Percentiles rank a stretch among this genome's conserved stretches.
These are phyloP conservation scores for Aureobasidium zeae DNA, from an alignment of 2,329 filamentous ascomycete genomes.

Conservation along the genomic window DNA sequence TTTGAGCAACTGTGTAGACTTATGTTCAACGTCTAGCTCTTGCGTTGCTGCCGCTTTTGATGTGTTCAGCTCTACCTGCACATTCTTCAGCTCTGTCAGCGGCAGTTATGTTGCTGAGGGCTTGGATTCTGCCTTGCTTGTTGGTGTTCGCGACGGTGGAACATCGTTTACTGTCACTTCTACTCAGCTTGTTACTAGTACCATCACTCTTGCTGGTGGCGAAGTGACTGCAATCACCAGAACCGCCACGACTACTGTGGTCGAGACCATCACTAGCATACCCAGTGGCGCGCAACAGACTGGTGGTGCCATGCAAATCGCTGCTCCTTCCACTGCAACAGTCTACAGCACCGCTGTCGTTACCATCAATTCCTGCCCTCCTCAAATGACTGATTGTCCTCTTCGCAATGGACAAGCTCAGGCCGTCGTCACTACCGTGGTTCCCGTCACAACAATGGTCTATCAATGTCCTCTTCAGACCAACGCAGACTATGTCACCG, in stretches of 20 bases:
- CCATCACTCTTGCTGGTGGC: conserved; percentile 22
- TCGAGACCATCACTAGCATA: neutral
- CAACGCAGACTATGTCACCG: conserved; percentile 19
- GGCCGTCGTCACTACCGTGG: conserved; percentile 18
- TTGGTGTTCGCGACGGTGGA: neutral
- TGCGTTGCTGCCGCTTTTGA: conserved; percentile 6
- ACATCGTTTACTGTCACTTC: neutral
- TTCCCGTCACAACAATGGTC: conserved; percentile 16
- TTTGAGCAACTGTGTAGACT: neutral
- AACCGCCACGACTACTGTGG: neutral
- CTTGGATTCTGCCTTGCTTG: neutral
- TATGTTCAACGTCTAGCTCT: neutral
- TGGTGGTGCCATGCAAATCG: neutral
- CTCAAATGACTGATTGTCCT: conserved; percentile 1
- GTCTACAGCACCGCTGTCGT: conserved; percentile 15
- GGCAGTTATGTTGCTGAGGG: neutral
- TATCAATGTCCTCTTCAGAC: neutral
- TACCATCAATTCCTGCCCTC: conserved; percentile 9
- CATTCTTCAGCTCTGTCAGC: neutral
- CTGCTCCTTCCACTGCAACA: neutral
- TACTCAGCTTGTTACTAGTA: neutral
- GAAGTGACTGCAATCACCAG: conserved; percentile 4
- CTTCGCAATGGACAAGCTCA: conserved; percentile 15
- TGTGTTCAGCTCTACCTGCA: neutral
- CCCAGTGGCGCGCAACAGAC: conserved; percentile 4